Percentiles rank a stretch among this genome's conserved stretches.
Evolutionary conservation across 2,329 filamentous ascomycete genomes (phyloP).

Genomic region (Fusarium mundagurra): DNA sequence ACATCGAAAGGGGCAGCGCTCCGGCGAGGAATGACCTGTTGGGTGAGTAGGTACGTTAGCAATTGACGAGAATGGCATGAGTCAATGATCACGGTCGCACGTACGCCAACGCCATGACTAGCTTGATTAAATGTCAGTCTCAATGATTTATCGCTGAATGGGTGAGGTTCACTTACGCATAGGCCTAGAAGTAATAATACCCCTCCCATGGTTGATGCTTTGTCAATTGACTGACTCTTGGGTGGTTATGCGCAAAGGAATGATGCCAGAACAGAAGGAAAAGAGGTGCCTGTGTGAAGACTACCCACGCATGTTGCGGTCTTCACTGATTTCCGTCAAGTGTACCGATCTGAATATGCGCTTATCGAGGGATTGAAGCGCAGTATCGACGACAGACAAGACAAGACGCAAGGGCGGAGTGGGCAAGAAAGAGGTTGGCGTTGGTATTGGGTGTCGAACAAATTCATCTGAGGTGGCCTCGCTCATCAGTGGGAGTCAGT

Average conservation of each 20-base stretch:
- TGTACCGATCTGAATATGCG: background rate
- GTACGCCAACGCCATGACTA: constrained; percentile 69
- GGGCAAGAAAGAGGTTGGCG: constrained; percentile 13
- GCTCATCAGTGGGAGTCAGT: background rate
- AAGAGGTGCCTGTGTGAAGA: constrained; percentile 4
- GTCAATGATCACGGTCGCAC: constrained; percentile 41
- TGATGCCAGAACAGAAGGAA: constrained; percentile 12
- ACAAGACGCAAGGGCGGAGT: constrained; percentile 20
- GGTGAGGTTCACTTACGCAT: constrained; percentile 48
- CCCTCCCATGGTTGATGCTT: constrained; percentile 49
- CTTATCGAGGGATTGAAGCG: constrained; percentile 7
- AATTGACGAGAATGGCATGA: constrained; percentile 26
- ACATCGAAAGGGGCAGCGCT: constrained; percentile 88
- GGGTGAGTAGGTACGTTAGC: constrained; percentile 30
- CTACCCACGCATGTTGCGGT: constrained; percentile 41
- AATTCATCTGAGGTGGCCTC: constrained; percentile 34
- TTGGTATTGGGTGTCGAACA: constrained; percentile 25
- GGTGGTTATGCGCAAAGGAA: constrained; percentile 17
- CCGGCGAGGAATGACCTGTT: constrained; percentile 91
- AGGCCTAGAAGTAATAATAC: constrained; percentile 53
- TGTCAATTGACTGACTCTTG: constrained; percentile 18
- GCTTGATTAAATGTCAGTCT: constrained; percentile 48
- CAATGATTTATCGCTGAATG: background rate
- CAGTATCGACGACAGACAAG: background rate
- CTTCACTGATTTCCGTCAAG: background rate